Evolutionary conservation across 352 stramenopile genomes (phyloP), one percentile per base, ranked within the genome.

Genomic region (Blastocystis sp.): DNA sequence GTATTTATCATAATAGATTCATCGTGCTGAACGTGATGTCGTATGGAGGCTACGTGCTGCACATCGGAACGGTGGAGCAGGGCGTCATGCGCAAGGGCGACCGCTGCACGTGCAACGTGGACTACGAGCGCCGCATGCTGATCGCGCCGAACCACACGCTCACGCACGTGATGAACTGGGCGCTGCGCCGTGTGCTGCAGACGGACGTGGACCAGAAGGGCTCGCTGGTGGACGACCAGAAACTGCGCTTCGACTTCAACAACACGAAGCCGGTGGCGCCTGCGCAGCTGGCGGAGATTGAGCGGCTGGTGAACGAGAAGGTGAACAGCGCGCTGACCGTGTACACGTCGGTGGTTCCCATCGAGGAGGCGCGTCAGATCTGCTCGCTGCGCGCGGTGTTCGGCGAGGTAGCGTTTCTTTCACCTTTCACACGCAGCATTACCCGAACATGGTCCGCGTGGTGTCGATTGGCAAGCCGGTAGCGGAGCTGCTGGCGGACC

Each of bases 91-190:
- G 88, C 79, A 91, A 97, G 48, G 94, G 93, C 54, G 91, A 95
- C 84, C 76, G 84, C 3, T 92, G 97, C 8, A 89, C 91, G 57
- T 93, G 91, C 51, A 79, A 93, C 53, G 96, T 99, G 4, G 94
- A 99, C 90, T 98, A 98, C 79, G 88, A 89, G 54, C 90, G 93
- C 54, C 91, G 96, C 86, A 88, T 91, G 86, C 92, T 94, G 88
- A 90, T 99, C 64, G 95, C 94, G 42, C 94, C 95, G 8, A 99
- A 99, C 89, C 96, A 99, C 90, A 98, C 94, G 69, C 98, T 98
- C 94, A 99, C 96, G 38, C 96, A 99, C 90, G 92, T 98, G 57
- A 91, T 99, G 59, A 99, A 99, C 91, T 96, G 92, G 69, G 96
- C 96, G 4, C 89, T 99, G 24, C 92, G 95, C 67, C 91, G 96